Evolutionary conservation across 176 grass and related monocot species (phyloP).

Genomic region (Sorghum bicolor): Sorghum_bicolor_NCBIv3 NC_012879.2:57168501-57169000

Average conservation of each 20-base stretch:
- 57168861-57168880: neutral
- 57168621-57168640: slow-evolving; percentile 98
- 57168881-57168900: neutral
- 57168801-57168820: slow-evolving; percentile 1
- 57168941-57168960: neutral
- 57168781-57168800: slow-evolving; percentile 8
- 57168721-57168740: slow-evolving; percentile 31
- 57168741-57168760: slow-evolving; percentile 11
- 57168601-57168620: slow-evolving; percentile 89
- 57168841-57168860: neutral
- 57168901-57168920: neutral
- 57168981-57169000: neutral
- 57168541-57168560: slow-evolving; percentile 13
- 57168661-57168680: slow-evolving; percentile 99
- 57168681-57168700: slow-evolving; percentile 96
- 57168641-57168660: slow-evolving; percentile 93
- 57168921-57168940: neutral
- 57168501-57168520: neutral
- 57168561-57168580: neutral
- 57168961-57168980: neutral
- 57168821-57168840: slow-evolving; percentile 9
- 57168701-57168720: slow-evolving; percentile 98
- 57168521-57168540: neutral
- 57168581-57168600: slow-evolving; percentile 25
- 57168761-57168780: neutral